These are phyloP conservation scores for Xerocomus tenax DNA, from an alignment of 1,284 basidiomycete genomes.

Conservation along the genomic window DNA sequence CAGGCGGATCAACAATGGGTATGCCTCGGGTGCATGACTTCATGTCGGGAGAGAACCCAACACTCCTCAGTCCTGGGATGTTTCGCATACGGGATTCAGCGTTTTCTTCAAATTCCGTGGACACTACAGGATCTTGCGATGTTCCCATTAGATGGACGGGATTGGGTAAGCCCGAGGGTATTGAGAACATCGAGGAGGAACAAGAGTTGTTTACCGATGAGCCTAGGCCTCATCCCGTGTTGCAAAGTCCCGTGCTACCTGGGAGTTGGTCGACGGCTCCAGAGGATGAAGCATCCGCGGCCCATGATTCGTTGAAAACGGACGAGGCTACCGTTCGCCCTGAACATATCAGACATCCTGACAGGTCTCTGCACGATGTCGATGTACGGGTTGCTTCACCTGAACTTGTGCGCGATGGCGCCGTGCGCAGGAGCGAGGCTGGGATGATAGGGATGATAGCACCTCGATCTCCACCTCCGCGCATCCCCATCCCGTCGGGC, in stretches of 20 bases:
- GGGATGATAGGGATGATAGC: slow-evolving; percentile 43
- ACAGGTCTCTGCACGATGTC: slow-evolving; percentile 42
- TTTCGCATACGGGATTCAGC: slow-evolving; percentile 47
- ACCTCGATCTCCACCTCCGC: slow-evolving; percentile 23
- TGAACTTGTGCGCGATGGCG: slow-evolving; percentile 34
- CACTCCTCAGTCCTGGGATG: slow-evolving; percentile 39
- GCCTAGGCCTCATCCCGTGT: slow-evolving; percentile 11
- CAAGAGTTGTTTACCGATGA: slow-evolving; percentile 26
- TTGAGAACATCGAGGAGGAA: slow-evolving; percentile 27
- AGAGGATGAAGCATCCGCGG: slow-evolving; percentile 24
- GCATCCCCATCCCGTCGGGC: slow-evolving; percentile 24
- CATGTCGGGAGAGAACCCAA: slow-evolving; percentile 23
- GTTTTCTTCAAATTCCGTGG: slow-evolving; percentile 37
- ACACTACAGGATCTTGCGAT: slow-evolving; percentile 37
- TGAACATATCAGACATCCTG: slow-evolving; percentile 26
- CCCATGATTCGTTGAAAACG: slow-evolving; percentile 24
- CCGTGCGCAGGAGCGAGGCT: slow-evolving; percentile 46
- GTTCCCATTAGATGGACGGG: slow-evolving; percentile 50
- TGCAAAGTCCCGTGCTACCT: slow-evolving; percentile 22
- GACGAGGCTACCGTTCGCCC: slow-evolving; percentile 28
- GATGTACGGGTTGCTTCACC: slow-evolving; percentile 41
- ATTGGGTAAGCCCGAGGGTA: slow-evolving; percentile 28
- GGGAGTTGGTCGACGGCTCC: slow-evolving; percentile 25
- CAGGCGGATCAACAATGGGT: slow-evolving; percentile 12
- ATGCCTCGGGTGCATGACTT: slow-evolving; percentile 19